These are phyloP conservation scores for Capsella rubella DNA, from an alignment of 441 rosid genomes.

Conservation along the genomic window DNA sequence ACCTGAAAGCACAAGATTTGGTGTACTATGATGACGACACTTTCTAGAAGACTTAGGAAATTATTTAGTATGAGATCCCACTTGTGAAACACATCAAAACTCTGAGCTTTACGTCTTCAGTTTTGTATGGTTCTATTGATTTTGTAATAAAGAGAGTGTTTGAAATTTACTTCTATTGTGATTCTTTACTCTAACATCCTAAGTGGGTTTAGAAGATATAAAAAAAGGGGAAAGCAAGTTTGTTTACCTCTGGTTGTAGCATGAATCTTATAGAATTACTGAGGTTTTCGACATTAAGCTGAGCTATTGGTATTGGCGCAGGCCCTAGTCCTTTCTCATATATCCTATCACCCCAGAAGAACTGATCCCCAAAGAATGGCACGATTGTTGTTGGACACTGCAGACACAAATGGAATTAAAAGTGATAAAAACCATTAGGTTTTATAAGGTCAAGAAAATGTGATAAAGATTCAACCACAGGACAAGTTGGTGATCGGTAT, in stretches of 20 bases:
- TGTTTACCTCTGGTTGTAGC: conserved; percentile 91
- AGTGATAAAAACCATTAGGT: not conserved
- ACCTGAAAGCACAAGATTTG: conserved; percentile 54
- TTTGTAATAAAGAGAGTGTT: not conserved
- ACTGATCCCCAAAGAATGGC: conserved; percentile 98
- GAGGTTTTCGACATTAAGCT: conserved; percentile 83
- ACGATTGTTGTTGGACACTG: conserved; percentile 99
- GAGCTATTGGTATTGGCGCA: conserved; percentile 78
- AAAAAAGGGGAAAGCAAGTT: not conserved
- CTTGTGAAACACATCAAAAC: not conserved
- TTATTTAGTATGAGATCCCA: not conserved
- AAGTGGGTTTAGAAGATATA: not conserved
- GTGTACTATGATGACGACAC: conserved; percentile 1
- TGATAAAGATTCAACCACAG: not conserved
- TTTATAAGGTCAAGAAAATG: conserved; percentile 13
- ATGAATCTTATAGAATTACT: conserved; percentile 80
- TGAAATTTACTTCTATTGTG: not conserved
- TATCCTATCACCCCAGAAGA: conserved; percentile 95
- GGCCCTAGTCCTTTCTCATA: conserved; percentile 83
- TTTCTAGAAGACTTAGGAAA: not conserved
- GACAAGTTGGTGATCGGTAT: conserved; percentile 4
- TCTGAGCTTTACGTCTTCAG: not conserved
- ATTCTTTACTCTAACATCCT: not conserved
- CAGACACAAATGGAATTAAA: conserved; percentile 4
- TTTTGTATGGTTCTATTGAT: not conserved